Evolutionary conservation across 139 green algal species (phyloP).

Genomic region (Tetradesmus obliquus): DNA sequence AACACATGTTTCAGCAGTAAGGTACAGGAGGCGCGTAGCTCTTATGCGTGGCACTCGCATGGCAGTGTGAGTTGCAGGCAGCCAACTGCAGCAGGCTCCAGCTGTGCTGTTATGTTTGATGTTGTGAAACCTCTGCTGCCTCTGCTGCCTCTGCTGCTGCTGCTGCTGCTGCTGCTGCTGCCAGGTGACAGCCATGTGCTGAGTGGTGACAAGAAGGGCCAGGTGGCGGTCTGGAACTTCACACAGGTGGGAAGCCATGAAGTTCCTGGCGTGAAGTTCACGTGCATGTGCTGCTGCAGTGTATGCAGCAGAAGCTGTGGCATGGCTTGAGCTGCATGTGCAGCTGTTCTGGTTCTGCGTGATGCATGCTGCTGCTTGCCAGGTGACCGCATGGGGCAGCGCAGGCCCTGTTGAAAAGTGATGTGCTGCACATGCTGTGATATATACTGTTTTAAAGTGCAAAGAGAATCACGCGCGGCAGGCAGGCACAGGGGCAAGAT

Average conservation of each 20-base stretch:
- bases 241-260: constrained; percentile 60
- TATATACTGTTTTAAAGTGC: too few species aligned
- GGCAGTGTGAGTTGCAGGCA: too few species aligned
- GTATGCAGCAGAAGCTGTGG: background rate
- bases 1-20: too few species aligned
- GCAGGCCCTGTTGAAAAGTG: too few species aligned
- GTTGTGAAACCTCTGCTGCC: too few species aligned
- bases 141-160: background rate
- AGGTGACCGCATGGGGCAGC: too few species aligned
- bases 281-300: background rate
- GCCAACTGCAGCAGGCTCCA: too few species aligned
- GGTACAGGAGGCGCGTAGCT: too few species aligned
- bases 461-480: too few species aligned
- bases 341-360: background rate
- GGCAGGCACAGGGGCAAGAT: too few species aligned
- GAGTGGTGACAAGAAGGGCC: constrained; percentile 84
- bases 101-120: background rate
- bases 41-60: too few species aligned
- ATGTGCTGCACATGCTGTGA: too few species aligned
- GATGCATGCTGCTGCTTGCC: background rate
- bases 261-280: background rate
- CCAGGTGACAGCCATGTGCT: constrained; percentile 74
- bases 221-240: constrained; percentile 87
- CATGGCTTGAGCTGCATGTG: background rate
- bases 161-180: background rate